These are phyloP conservation scores for Kwoniella shivajii DNA, from an alignment of 1,284 basidiomycete genomes.

Conservation along the genomic window DNA sequence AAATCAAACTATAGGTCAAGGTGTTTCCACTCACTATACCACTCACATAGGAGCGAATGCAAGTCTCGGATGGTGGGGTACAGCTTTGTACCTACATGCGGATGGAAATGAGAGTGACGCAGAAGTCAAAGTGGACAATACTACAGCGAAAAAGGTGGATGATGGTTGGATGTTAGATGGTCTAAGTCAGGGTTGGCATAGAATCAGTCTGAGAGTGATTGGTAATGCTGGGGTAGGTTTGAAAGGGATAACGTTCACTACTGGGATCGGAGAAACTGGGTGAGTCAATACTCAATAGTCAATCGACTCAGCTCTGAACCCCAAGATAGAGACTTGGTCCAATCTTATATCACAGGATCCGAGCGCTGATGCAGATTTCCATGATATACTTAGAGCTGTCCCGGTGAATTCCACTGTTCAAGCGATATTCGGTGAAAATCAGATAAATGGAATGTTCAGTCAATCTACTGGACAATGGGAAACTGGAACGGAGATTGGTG, in stretches of 20 bases:
- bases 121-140: constrained; percentile 3
- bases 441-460: constrained; percentile 1
- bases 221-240: constrained; percentile 8
- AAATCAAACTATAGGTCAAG: constrained; percentile 6
- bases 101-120: constrained; percentile 2
- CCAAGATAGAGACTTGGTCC: too few species aligned
- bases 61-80: constrained; percentile 6
- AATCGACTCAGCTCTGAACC: too few species aligned
- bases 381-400: not conserved
- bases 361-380: too few species aligned
- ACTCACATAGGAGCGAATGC: constrained; percentile 12
- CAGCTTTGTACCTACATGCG: constrained; percentile 9
- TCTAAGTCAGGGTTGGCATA: constrained; percentile 7
- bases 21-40: constrained; percentile 10
- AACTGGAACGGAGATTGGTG: constrained; percentile 2
- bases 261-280: constrained; percentile 11
- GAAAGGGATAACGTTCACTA: constrained; percentile 10
- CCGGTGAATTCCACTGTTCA: constrained; percentile 5
- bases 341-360: too few species aligned
- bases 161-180: not conserved
- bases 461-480: constrained; percentile 6
- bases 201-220: constrained; percentile 2
- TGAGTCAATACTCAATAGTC: constrained; percentile 4
- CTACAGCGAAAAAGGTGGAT: not conserved
- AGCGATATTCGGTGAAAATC: constrained; percentile 2